phyloP scores from a whole-genome alignment of 2,329 filamentous ascomycete genomes.

The Pestalotiopsis sp. region DNA sequence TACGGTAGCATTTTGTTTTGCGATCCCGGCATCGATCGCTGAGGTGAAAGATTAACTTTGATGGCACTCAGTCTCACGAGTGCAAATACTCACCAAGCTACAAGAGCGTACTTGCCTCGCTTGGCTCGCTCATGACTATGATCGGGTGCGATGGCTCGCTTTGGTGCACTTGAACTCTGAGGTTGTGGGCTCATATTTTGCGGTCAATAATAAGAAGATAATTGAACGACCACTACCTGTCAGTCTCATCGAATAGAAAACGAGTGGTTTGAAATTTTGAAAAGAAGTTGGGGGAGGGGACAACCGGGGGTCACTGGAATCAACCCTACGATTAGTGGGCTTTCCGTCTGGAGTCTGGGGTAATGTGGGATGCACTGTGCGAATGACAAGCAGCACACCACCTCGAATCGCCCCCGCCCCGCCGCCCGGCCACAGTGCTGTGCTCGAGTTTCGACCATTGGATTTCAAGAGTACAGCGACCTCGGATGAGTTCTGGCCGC shows the following conservation, averaged over 20 bases:
- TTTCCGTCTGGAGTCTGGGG: too few species aligned
- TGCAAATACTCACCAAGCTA: not conserved
- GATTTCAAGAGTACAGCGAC: too few species aligned
- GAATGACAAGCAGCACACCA: too few species aligned
- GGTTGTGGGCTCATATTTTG: not conserved
- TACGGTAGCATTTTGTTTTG: slow-evolving; percentile 1
- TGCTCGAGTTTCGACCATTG: too few species aligned
- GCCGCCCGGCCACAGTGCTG: too few species aligned
- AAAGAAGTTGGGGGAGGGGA: not conserved
- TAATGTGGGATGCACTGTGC: too few species aligned
- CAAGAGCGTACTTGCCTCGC: not conserved
- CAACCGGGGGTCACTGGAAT: not conserved
- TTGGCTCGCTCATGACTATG: not conserved
- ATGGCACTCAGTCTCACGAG: not conserved
- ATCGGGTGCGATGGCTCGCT: not conserved
- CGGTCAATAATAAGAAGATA: not conserved
- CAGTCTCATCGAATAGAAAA: not conserved
- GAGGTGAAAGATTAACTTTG: not conserved
- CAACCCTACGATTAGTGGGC: too few species aligned
- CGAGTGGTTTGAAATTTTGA: not conserved
- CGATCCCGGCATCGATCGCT: slow-evolving; percentile 1
- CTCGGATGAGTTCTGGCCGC: too few species aligned
- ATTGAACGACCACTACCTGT: not conserved
- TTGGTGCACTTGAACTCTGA: not conserved
- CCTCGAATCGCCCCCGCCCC: too few species aligned